These are phyloP conservation scores for Leptodontidium sp. DNA, from an alignment of 2,329 filamentous ascomycete genomes.

Conservation along the genomic window DNA sequence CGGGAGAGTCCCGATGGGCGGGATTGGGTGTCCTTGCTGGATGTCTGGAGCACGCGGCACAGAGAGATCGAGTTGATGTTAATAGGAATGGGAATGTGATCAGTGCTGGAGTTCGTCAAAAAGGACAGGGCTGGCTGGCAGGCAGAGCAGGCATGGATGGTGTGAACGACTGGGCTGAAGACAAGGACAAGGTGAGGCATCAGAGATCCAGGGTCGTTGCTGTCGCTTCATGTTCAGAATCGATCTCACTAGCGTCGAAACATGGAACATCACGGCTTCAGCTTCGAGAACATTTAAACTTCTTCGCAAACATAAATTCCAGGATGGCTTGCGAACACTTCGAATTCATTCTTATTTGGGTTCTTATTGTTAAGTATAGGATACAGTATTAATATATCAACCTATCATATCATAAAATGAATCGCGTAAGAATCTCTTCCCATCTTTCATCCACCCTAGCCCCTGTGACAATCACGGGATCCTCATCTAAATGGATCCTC, in stretches of 20 bases:
- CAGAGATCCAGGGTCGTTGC: too few species aligned
- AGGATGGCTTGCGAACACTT: neutral
- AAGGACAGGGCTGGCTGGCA: conserved; percentile 8
- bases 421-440: neutral
- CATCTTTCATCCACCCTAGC: neutral
- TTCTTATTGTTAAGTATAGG: too few species aligned
- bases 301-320: conserved; percentile 6
- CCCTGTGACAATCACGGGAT: conserved; percentile 21
- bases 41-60: conserved; percentile 17
- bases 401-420: conserved; percentile 1
- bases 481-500: neutral
- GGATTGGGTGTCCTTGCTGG: conserved; percentile 2
- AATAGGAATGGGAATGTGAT: neutral
- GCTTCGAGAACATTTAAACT: conserved; percentile 11
- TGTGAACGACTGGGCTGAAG: too few species aligned
- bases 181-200: too few species aligned
- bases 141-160: too few species aligned
- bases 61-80: conserved; percentile 2
- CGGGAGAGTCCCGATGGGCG: neutral
- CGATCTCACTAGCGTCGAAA: conserved; percentile 10
- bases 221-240: neutral
- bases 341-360: too few species aligned
- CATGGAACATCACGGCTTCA: conserved; percentile 1
- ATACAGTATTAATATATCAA: neutral
- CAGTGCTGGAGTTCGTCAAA: conserved; percentile 13